These are phyloP conservation scores for Cordyceps javanica DNA, from an alignment of 2,329 filamentous ascomycete species.

Conservation along the genomic window DNA sequence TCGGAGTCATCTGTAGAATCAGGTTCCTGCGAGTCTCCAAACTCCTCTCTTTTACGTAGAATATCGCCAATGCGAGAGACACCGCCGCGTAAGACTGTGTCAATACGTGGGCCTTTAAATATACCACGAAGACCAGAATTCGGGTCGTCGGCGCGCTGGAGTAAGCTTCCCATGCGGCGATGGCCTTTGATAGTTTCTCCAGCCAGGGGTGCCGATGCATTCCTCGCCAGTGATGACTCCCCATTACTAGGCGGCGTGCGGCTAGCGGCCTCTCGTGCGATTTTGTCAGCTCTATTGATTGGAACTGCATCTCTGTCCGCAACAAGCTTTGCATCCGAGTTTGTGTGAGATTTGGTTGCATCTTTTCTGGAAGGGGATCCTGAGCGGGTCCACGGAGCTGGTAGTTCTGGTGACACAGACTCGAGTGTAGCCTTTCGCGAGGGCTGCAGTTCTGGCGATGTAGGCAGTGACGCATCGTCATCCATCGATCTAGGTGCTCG, in stretches of 20 bases:
- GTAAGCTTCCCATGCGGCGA: constrained; percentile 44
- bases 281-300: not conserved
- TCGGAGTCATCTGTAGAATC: constrained; percentile 47
- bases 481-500: constrained; percentile 36
- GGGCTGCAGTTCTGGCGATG: constrained; percentile 47
- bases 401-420: constrained; percentile 57
- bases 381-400: constrained; percentile 55
- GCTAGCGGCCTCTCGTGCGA: constrained; percentile 13
- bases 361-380: constrained; percentile 50
- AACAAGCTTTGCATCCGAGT: not conserved
- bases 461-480: constrained; percentile 39
- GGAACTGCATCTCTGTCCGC: not conserved
- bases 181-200: constrained; percentile 44
- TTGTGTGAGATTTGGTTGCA: not conserved
- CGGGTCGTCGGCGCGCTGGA: constrained; percentile 30
- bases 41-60: constrained; percentile 47
- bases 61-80: constrained; percentile 53
- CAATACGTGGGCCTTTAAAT: constrained; percentile 71
- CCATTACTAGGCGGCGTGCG: constrained; percentile 15
- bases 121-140: constrained; percentile 50
- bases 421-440: constrained; percentile 44
- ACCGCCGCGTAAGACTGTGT: constrained; percentile 59
- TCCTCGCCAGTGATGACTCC: constrained; percentile 19
- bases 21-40: constrained; percentile 28
- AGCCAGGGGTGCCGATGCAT: constrained; percentile 30